Percentiles rank a stretch among this genome's conserved stretches.
Conservation (phyloP, 164 flowering plant species). For the Annona cherimola region DNA sequence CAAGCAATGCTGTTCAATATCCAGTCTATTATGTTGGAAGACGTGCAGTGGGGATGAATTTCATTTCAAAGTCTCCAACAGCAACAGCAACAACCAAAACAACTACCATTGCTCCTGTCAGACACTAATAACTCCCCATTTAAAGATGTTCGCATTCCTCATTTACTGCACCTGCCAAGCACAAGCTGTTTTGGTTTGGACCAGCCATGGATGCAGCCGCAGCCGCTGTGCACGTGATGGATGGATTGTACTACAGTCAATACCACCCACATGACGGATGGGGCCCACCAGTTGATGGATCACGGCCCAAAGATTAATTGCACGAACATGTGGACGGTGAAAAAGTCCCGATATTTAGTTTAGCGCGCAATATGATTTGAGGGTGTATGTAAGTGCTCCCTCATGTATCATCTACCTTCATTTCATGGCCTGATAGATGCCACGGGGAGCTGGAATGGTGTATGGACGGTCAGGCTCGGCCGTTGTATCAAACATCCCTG, state of each 20-base stretch:
- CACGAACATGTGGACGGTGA: too few species aligned
- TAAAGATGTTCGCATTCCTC: constrained; percentile 8
- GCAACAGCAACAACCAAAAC: constrained; percentile 22
- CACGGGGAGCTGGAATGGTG: too few species aligned
- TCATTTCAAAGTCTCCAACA: background rate
- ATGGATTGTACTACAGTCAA: background rate
- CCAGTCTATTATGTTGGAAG: background rate
- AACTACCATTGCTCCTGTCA: constrained; percentile 30
- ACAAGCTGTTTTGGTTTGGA: background rate
- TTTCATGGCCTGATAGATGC: too few species aligned
- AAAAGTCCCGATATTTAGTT: too few species aligned
- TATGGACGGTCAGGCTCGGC: too few species aligned
- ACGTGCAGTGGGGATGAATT: background rate
- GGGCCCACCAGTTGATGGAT: background rate
- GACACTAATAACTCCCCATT: constrained; percentile 32
- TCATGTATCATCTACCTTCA: too few species aligned
- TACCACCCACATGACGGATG: background rate
- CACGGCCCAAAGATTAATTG: background rate
- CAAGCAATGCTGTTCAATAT: background rate
- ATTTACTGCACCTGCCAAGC: constrained; percentile 12
- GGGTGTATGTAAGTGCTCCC: too few species aligned
- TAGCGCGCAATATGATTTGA: too few species aligned
- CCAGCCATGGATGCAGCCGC: background rate
- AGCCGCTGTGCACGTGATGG: background rate
- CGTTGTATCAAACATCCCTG: too few species aligned